Percentiles rank a stretch among this genome's conserved stretches.
phyloP scores from a whole-genome alignment of 2,329 filamentous ascomycete species.

The Fusarium sp. region DNA sequence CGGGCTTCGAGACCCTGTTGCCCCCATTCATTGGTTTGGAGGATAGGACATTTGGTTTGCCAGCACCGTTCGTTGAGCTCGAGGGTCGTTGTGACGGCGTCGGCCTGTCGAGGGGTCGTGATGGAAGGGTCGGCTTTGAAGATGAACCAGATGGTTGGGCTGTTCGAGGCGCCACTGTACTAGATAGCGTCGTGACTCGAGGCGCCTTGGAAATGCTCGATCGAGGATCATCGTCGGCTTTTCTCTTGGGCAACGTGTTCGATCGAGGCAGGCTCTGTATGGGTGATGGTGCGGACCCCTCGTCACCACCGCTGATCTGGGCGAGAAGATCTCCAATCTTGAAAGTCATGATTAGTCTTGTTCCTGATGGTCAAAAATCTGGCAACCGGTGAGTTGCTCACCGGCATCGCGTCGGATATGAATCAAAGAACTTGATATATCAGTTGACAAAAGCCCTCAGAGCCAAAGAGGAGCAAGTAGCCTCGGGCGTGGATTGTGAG shows the following conservation, averaged over 20 bases:
- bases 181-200: conserved; percentile 45
- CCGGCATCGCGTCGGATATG: conserved; percentile 45
- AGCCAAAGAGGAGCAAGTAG: conserved; percentile 38
- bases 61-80: conserved; percentile 22
- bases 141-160: conserved; percentile 32
- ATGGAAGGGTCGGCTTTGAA: conserved; percentile 33
- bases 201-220: conserved; percentile 54
- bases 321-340: conserved; percentile 55
- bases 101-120: conserved; percentile 43
- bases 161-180: conserved; percentile 35
- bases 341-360: conserved; percentile 33
- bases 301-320: conserved; percentile 66
- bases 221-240: conserved; percentile 62
- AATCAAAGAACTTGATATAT: conserved; percentile 19
- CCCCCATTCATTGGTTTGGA: conserved; percentile 42
- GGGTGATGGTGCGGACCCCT: conserved; percentile 50
- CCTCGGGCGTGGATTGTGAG: conserved; percentile 40
- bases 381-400: conserved; percentile 33
- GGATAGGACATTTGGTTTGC: conserved; percentile 36
- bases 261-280: conserved; percentile 44
- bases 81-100: conserved; percentile 37
- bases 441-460: conserved; percentile 19
- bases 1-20: conserved; percentile 41
- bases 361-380: conserved; percentile 16
- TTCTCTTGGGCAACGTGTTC: conserved; percentile 60